A percentile compares a stretch with the other conserved stretches of the same genome.
phyloP scores from a whole-genome alignment of 768 basidiomycete species.

The Tulasnella sp. region DNA sequence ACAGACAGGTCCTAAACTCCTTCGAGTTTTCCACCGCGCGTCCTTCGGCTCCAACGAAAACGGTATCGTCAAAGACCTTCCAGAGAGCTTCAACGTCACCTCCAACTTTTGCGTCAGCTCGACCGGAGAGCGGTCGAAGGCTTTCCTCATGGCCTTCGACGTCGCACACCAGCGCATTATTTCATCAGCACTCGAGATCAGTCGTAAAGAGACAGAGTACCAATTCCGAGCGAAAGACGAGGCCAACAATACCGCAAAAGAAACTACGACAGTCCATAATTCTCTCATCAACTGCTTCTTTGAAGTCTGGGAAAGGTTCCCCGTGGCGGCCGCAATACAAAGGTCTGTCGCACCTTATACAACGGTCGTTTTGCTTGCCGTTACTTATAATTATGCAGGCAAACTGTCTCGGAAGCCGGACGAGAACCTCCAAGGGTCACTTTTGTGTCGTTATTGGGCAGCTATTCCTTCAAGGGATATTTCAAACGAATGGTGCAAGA shows the following conservation, averaged over 20 bases:
- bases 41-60: constrained; percentile 56
- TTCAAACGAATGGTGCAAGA: constrained; percentile 52
- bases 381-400: not conserved
- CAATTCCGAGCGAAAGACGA: constrained; percentile 54
- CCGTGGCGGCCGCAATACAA: constrained; percentile 31
- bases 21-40: constrained; percentile 58
- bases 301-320: constrained; percentile 34
- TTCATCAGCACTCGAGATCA: constrained; percentile 58
- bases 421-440: constrained; percentile 2
- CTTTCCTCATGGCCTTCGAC: constrained; percentile 53
- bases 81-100: constrained; percentile 34
- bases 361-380: not conserved
- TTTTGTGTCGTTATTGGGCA: constrained; percentile 1
- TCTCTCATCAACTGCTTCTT: constrained; percentile 30
- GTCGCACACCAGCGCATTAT: constrained; percentile 42
- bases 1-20: constrained; percentile 24
- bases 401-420: constrained; percentile 15
- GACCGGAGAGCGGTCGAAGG: constrained; percentile 48
- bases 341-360: not conserved
- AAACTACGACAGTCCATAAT: constrained; percentile 19
- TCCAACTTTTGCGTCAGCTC: constrained; percentile 50
- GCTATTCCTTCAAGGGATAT: constrained; percentile 41
- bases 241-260: not conserved
- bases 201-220: constrained; percentile 59
- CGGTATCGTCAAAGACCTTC: constrained; percentile 51